Base-by-base conservation (phyloP, 2,329 filamentous ascomycete species). In the Metarhizium anisopliae region DNA sequence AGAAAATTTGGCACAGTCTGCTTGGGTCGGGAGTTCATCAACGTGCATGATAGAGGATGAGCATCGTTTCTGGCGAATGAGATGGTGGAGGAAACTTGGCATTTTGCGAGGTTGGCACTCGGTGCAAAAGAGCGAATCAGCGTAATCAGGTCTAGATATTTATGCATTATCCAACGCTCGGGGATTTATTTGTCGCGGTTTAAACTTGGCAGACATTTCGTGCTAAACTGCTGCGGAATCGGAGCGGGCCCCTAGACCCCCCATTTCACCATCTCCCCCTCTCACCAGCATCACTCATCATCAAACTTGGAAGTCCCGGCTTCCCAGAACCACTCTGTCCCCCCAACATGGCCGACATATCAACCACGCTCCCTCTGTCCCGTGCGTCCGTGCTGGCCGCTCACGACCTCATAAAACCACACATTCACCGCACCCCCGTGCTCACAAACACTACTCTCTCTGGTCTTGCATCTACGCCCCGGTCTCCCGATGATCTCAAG, bases 341-440 rank as follows among this genome's bases (percentile, higher is more conserved):
- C 7, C 38, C 11, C 11, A 16, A 40, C 25, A 57, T 52, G 38
- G 51, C 54, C 18, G 35, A 62, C 7, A 45, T 18, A 4, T 38
- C 58, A 63, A 55, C 55, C 83, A 84, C 77, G 52, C 82, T 77
- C 6, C 86, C 87, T 3, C 80, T 96, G 25, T 90, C 83, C 18
- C 85, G 89, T 50, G 72, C 76, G 53, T 91, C 89, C 14, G 85
- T 97, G 42, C 65, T 83, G 53, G 77, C 77, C 29, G 93, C 93
- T 4, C 86, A 90, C 74, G 71, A 77, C 50, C 78, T 90, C 52
- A 90, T 97, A 68, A 77, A 82, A 64, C 77, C 81, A 1, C 82
- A 89, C 73, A 82, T 97, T 68, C 90, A 96, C 76, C 79, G 76
- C 63, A 97, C 93, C 7, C 91, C 92, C 2, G 83, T 95, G 32